These are phyloP conservation scores for Rhodotorula sp. DNA, from an alignment of 1,284 basidiomycete genomes.

Conservation along the genomic window DNA sequence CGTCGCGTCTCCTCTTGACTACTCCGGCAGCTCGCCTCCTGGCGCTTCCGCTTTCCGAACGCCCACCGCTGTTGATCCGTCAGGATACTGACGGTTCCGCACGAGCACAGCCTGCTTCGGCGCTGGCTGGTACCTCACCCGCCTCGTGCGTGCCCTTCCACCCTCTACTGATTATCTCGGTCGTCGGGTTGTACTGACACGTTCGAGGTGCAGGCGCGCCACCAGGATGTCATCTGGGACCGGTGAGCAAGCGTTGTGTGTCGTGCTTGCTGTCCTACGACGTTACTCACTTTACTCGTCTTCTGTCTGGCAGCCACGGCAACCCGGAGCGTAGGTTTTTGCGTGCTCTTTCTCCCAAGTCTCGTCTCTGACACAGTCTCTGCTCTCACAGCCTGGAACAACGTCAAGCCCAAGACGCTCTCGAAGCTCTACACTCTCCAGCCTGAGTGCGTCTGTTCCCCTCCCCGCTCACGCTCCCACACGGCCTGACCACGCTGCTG, in stretches of 20 bases:
- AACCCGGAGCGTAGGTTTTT: slow-evolving; percentile 10
- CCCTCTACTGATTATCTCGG: background rate
- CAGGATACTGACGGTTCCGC: too few species aligned
- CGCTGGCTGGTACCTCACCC: slow-evolving; percentile 33
- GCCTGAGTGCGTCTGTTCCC: slow-evolving; percentile 8
- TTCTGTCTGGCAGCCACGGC: background rate
- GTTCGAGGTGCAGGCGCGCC: background rate
- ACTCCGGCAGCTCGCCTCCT: background rate
- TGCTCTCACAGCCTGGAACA: slow-evolving; percentile 21
- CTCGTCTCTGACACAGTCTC: background rate
- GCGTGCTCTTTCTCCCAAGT: background rate
- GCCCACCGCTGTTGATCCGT: too few species aligned
- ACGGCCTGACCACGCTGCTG: too few species aligned
- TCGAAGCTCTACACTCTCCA: slow-evolving; percentile 30
- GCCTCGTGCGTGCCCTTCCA: slow-evolving; percentile 5
- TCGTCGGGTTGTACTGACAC: background rate
- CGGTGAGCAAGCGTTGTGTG: too few species aligned
- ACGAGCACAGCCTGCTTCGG: slow-evolving; percentile 19
- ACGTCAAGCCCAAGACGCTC: slow-evolving; percentile 29
- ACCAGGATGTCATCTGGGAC: slow-evolving; percentile 29
- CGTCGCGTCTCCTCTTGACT: background rate
- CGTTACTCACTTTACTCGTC: background rate
- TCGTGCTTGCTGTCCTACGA: too few species aligned
- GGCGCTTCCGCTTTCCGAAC: too few species aligned
- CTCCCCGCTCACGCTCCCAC: too few species aligned